Base-by-base conservation (phyloP, 305 asterid species). In the Fraxinus sp. region DNA sequence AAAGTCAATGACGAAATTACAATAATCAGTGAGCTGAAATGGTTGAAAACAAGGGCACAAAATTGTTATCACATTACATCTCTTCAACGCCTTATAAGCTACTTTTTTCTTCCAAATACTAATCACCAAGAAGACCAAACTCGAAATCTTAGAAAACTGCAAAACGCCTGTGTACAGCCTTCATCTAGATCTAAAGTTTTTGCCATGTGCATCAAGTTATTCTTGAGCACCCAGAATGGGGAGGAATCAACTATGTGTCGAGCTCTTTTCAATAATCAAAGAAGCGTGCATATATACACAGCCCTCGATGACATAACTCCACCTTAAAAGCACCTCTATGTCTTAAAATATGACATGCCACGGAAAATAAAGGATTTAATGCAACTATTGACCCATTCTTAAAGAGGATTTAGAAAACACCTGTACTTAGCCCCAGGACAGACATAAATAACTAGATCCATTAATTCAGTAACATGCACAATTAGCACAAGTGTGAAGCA, bases 381-480 rank as follows among this genome's bases (percentile, higher is more conserved):
- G 5, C 41, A 28, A 80, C 32, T 32, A 68, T 66, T 26, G 36
- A n/a, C 76, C 74, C 71, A 26, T 66, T 66, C 74, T 66, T 66
- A 24, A 66, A 49, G 7, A 11, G 35, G 74, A 32, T 9, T 66
- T 66, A 26, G 66, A 26, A 26, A 66, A 66, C 22, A 32, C 35
- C 3, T 24, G 74, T 66, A 26, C 74, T 11, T 24, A 24, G 74
- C 35, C 74, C 36, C 18, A 66, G 36, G 36, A 66, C 1, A 24
- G 73, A 64, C 73, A 64, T 26, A 66, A 1, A 66, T 10, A 66
- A 66, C 74, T 66, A 66, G 35, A 28, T 22, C 18, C 37, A 9
- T 66, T 3, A 66, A 66, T 66, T 66, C 86, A 77, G 83, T 82
- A 30, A 16, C 75, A 43, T 74, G 57, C 70, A 80, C 36, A 81